phyloP scores from a whole-genome alignment of 371 early-diverging fungal genomes.

The Mucor circinelloides region DNA sequence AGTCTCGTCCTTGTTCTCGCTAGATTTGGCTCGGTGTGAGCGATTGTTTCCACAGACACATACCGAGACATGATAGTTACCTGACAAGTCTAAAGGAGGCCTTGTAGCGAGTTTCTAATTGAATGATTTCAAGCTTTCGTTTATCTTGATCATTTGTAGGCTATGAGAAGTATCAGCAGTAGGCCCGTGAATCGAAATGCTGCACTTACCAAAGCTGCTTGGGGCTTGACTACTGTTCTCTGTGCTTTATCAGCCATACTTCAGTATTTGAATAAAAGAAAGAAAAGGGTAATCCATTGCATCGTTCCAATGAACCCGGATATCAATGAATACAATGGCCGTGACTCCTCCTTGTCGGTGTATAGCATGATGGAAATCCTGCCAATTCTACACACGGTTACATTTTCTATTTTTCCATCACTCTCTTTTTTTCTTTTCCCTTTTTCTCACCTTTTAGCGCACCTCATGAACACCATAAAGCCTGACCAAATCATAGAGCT shows the following conservation, averaged over 20 bases:
- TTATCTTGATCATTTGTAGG: slow-evolving; percentile 1
- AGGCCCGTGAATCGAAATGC: not conserved
- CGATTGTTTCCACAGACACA: not conserved
- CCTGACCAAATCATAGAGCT: slow-evolving; percentile 78
- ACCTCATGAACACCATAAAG: slow-evolving; percentile 82
- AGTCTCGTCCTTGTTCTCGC: slow-evolving; percentile 27
- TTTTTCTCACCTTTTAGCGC: not conserved
- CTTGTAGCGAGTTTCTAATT: slow-evolving; percentile 29
- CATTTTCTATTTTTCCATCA: not conserved
- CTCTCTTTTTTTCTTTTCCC: not conserved
- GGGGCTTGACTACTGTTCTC: not conserved
- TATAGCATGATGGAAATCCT: not conserved
- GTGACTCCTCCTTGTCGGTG: not conserved
- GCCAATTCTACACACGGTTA: not conserved
- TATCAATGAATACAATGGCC: not conserved
- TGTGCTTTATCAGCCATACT: not conserved
- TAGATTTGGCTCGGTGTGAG: not conserved
- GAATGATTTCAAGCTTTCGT: slow-evolving; percentile 25
- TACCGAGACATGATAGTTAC: slow-evolving; percentile 9
- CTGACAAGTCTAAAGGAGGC: slow-evolving; percentile 18
- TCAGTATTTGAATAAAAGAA: not conserved
- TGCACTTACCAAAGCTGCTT: not conserved
- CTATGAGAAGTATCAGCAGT: not conserved
- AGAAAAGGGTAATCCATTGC: not conserved
- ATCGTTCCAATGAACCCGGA: not conserved